Percentiles rank a stretch among this genome's conserved stretches.
Conservation (phyloP, 2,329 filamentous ascomycete species). For the Fusarium haematococcum region DNA sequence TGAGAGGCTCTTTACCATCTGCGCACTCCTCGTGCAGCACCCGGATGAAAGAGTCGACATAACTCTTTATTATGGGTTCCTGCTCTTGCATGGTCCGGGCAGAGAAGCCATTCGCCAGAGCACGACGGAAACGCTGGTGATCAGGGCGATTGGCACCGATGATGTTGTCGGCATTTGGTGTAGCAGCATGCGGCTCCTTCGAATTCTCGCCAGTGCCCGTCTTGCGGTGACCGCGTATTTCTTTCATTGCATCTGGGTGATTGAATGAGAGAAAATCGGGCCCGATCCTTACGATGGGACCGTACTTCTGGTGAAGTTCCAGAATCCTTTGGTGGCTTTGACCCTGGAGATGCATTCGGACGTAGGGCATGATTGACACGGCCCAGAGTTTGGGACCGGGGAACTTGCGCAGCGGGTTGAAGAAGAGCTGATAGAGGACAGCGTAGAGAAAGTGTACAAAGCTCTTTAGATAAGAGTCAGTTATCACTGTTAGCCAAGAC, state of each 20-base stretch:
- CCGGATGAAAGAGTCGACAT: not conserved
- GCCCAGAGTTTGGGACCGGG: slow-evolving; percentile 12
- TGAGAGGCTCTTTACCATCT: not conserved
- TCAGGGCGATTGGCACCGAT: not conserved
- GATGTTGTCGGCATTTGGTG: not conserved
- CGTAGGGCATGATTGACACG: not conserved
- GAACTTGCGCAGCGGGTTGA: not conserved
- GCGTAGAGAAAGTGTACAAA: not conserved
- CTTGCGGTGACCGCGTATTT: slow-evolving; percentile 7
- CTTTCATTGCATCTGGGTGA: slow-evolving; percentile 8
- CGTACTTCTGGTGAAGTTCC: slow-evolving; percentile 11
- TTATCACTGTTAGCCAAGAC: too few relatives aligned
- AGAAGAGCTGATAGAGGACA: not conserved
- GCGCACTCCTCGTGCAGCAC: not conserved
- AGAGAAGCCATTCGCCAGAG: slow-evolving; percentile 6
- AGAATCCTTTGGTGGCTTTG: slow-evolving; percentile 1
- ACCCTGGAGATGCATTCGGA: not conserved
- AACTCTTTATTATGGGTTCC: not conserved
- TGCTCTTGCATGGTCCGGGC: slow-evolving; percentile 8
- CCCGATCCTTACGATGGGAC: not conserved
- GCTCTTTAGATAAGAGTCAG: not conserved
- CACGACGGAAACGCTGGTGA: slow-evolving; percentile 5
- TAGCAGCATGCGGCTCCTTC: not conserved
- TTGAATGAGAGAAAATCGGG: slow-evolving; percentile 9
- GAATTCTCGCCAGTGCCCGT: not conserved